phyloP scores from a whole-genome alignment of 495 filamentous ascomycete genomes.

The Daldinia bambusicola region DNA sequence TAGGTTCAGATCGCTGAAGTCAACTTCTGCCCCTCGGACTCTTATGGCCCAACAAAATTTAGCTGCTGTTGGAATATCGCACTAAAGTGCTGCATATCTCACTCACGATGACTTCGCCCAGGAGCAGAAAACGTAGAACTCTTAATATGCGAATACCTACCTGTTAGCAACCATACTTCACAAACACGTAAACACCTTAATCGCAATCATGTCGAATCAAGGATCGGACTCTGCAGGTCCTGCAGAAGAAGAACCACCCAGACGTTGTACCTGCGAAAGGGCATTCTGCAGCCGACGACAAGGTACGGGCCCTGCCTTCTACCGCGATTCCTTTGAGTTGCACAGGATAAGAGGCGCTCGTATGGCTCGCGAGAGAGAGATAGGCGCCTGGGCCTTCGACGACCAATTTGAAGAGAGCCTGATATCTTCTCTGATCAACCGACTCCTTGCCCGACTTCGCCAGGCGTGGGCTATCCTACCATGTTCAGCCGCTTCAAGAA shows the following conservation, averaged over 20 bases:
- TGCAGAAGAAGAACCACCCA: neutral
- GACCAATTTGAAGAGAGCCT: neutral
- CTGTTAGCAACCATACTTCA: neutral
- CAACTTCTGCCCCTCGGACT: slow-evolving; percentile 16
- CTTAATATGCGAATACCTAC: neutral
- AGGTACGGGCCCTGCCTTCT: neutral
- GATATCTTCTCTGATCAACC: neutral
- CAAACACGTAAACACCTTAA: neutral
- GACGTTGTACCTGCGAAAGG: neutral
- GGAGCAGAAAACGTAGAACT: slow-evolving; percentile 1
- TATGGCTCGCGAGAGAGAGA: neutral
- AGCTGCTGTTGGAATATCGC: neutral
- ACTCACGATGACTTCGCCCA: neutral
- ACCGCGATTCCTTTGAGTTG: slow-evolving; percentile 32
- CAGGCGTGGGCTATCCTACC: neutral
- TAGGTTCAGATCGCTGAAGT: slow-evolving; percentile 16
- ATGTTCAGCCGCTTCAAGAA: neutral
- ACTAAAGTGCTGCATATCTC: neutral
- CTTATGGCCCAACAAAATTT: slow-evolving; percentile 7
- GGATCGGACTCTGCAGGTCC: neutral
- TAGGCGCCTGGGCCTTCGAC: neutral
- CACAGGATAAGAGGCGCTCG: slow-evolving; percentile 8
- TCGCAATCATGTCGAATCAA: neutral
- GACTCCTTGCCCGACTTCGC: neutral
- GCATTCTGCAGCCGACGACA: neutral